Evolutionary conservation across 179 eudicot genomes (phyloP), one percentile per base, ranked within the genome.

Genomic region (Pouteria campechiana): DNA sequence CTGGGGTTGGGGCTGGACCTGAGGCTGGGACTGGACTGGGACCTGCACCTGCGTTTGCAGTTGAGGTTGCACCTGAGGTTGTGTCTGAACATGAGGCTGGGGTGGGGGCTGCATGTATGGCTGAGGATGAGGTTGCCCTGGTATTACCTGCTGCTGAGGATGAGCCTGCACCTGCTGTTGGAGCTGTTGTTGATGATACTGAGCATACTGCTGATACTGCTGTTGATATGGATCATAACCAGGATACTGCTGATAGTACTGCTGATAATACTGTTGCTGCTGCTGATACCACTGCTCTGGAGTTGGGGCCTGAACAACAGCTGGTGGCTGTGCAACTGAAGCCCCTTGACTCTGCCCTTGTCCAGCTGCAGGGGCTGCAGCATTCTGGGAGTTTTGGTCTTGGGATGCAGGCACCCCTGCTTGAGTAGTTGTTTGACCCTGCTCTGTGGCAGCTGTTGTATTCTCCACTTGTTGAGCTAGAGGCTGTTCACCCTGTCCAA

Each of bases 151-250:
- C n/a, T 67, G 72, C 22, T 50, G 28, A 32, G 60, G 58, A 51
- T 64, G 51, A 14, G 52, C 45, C 34, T 69, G 84, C 46, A 46
- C 17, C 22, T 34, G 43, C 25, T 22, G 44, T 8, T 67, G 71
- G 25, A 54, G 81, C 56, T 76, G 93, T 46, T 59, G 68, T 29
- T 76, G 93, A 39, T 75, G 94, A 50, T 73, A 60, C 1, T 76
- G 76, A 30, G 81, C 81, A 42, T 74, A 82, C 35, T 77, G 76
- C 46, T 82, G 98, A 54, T 76, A 76, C 13, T 73, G 39, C 53
- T 81, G 95, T 53, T 90, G 98, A 57, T 87, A 87, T 11, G 93
- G 94, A 31, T 83, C 92, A 48, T 79, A 83, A 29, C 83, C 96
- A 23, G 83, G 74, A 58, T 87, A 90, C 51, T 87, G 99, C 57